Percentiles rank a stretch among this genome's conserved stretches.
Evolutionary conservation across 495 filamentous ascomycete genomes (phyloP).

Genomic region (Penicillium canescens): DNA sequence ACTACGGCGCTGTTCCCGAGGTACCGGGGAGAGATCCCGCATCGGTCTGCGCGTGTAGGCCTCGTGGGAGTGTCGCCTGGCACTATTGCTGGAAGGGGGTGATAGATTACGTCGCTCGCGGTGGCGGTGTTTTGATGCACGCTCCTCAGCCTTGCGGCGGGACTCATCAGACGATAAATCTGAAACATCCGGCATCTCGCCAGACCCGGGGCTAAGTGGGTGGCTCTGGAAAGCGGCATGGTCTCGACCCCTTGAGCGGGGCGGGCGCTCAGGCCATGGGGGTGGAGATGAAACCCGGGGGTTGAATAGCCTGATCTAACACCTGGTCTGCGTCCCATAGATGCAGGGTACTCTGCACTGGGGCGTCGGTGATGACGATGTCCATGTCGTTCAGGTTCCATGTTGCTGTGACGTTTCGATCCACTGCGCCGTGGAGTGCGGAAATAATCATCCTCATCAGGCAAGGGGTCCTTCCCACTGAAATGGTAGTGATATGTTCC

Average conservation of each 20-base stretch:
- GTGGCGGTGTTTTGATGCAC: conserved; percentile 12
- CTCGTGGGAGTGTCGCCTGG: conserved; percentile 47
- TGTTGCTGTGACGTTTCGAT: conserved; percentile 23
- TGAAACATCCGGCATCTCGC: conserved; percentile 20
- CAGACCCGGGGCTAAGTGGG: conserved; percentile 23
- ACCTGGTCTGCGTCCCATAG: conserved; percentile 6
- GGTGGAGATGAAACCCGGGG: conserved; percentile 38
- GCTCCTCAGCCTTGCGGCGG: conserved; percentile 14
- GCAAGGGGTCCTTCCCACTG: conserved; percentile 30
- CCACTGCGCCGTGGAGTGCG: conserved; percentile 12
- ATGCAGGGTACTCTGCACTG: conserved; percentile 30
- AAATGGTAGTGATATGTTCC: conserved; percentile 34
- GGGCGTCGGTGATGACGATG: conserved; percentile 22
- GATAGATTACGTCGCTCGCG: conserved; percentile 30
- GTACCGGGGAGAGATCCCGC: conserved; percentile 33
- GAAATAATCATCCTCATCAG: conserved; percentile 33
- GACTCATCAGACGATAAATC: conserved; percentile 31
- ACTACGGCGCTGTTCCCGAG: conserved; percentile 15
- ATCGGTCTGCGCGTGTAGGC: conserved; percentile 37
- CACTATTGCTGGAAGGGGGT: conserved; percentile 25
- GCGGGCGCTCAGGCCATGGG: conserved; percentile 16
- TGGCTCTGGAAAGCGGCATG: conserved; percentile 16
- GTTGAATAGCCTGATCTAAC: conserved; percentile 24
- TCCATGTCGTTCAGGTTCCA: conserved; percentile 16
- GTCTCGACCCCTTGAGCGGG: conserved; percentile 26